These are phyloP conservation scores for Kwoniella bestiolae DNA, from an alignment of 768 basidiomycete species.

Conservation along the genomic window DNA sequence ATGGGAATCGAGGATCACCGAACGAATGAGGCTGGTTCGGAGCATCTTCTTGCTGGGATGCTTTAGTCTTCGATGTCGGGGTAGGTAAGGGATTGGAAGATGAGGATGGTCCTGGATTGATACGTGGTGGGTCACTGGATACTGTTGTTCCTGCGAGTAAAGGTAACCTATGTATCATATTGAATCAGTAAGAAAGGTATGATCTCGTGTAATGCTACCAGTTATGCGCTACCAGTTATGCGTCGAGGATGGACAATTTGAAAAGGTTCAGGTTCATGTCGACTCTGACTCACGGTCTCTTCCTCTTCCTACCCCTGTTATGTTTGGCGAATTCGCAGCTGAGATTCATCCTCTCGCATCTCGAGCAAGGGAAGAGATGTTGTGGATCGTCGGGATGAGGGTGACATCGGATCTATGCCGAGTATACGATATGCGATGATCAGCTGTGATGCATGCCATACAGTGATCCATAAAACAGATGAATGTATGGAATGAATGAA, in stretches of 20 bases:
- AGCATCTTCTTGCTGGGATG: background rate
- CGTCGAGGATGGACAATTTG: too few relatives aligned
- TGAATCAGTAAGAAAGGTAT: background rate
- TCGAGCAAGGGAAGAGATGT: conserved; percentile 31
- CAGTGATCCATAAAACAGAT: too few relatives aligned
- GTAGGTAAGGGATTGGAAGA: background rate
- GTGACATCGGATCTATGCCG: conserved; percentile 24
- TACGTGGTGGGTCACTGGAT: conserved; percentile 1
- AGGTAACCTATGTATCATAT: conserved; percentile 12
- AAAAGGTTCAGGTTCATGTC: too few relatives aligned
- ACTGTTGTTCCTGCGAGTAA: conserved; percentile 9
- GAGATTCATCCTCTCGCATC: conserved; percentile 32
- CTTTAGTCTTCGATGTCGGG: background rate
- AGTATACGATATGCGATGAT: too few relatives aligned
- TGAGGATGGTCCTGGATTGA: background rate
- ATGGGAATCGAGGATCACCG: conserved; percentile 28
- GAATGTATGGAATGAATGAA: too few relatives aligned
- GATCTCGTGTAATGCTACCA: too few relatives aligned
- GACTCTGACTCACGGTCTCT: conserved; percentile 25
- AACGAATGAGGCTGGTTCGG: conserved; percentile 7
- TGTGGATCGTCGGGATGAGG: conserved; percentile 32
- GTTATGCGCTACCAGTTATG: too few relatives aligned
- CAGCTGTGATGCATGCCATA: too few relatives aligned
- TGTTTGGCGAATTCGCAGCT: conserved; percentile 38
- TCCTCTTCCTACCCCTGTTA: conserved; percentile 38